Conservation (phyloP, 2,329 filamentous ascomycete genomes). For the Aspergillus neotritici region DNA sequence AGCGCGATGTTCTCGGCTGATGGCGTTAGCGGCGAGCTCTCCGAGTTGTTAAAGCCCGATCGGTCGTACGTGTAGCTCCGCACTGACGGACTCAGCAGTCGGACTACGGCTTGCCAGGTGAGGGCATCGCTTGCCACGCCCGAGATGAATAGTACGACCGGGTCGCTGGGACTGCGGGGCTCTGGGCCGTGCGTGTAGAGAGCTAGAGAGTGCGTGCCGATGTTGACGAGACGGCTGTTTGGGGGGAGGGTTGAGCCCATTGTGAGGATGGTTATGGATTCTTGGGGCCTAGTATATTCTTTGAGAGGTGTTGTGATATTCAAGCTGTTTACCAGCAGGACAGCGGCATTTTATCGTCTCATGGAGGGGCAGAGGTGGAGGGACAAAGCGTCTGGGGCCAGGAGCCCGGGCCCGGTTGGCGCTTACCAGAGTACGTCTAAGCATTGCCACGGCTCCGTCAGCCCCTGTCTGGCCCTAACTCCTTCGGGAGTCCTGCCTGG, state of each 20-base stretch:
- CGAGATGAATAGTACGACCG: conserved; percentile 9
- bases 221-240: conserved; percentile 8
- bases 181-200: conserved; percentile 12
- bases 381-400: too few species aligned
- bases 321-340: neutral
- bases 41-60: conserved; percentile 11
- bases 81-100: conserved; percentile 3
- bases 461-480: too few species aligned
- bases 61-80: conserved; percentile 14
- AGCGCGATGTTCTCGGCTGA: conserved; percentile 10
- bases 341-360: neutral
- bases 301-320: too few species aligned
- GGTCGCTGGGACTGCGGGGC: conserved; percentile 6
- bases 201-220: conserved; percentile 13
- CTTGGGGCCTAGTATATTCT: too few species aligned
- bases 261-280: neutral
- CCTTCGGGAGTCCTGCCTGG: too few species aligned
- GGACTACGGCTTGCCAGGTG: conserved; percentile 12
- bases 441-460: too few species aligned
- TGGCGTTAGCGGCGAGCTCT: conserved; percentile 5
- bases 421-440: too few species aligned
- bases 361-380: too few species aligned
- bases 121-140: conserved; percentile 11
- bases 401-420: too few species aligned
- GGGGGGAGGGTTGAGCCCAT: conserved; percentile 13